Percentiles rank a stretch among this genome's conserved stretches.
Evolutionary conservation across 805 yeast species (phyloP).

Genomic region (Torulaspora franciscae): DNA sequence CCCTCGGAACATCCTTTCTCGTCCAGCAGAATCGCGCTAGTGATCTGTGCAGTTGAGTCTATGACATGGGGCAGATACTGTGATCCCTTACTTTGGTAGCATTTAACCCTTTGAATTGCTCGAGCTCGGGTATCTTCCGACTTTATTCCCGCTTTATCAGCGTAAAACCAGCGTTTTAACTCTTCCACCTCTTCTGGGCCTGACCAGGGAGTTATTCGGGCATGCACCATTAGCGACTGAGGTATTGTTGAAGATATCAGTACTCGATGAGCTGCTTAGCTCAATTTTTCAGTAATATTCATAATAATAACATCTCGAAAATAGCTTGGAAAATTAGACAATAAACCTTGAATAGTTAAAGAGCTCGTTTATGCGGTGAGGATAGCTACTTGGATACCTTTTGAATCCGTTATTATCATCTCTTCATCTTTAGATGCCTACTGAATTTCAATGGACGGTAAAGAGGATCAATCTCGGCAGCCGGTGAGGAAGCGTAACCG

Average conservation of each 20-base stretch:
- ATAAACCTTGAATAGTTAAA: neutral
- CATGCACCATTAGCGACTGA: conserved; percentile 19
- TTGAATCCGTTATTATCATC: neutral
- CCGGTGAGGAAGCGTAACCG: conserved; percentile 25
- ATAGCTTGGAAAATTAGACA: neutral
- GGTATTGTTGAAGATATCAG: neutral
- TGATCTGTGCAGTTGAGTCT: conserved; percentile 57
- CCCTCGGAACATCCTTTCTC: conserved; percentile 29
- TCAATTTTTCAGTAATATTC: neutral
- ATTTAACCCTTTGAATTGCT: conserved; percentile 50
- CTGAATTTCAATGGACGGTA: conserved; percentile 1
- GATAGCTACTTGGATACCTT: neutral
- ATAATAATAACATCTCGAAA: neutral
- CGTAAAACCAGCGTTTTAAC: conserved; percentile 51
- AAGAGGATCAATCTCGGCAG: conserved; percentile 3
- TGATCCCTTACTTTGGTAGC: conserved; percentile 52
- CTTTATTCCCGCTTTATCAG: conserved; percentile 28
- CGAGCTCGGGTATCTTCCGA: conserved; percentile 32
- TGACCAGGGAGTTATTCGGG: conserved; percentile 39
- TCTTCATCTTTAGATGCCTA: conserved; percentile 3
- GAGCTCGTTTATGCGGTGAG: neutral
- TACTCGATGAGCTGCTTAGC: conserved; percentile 3
- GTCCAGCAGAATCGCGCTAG: conserved; percentile 46
- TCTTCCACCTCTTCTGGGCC: conserved; percentile 40
- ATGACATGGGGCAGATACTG: conserved; percentile 61